A percentile compares a stretch with the other conserved stretches of the same genome.
Conservation (phyloP, 176 grass and related monocot genomes). For the Rhynchospora tenuis region DNA sequence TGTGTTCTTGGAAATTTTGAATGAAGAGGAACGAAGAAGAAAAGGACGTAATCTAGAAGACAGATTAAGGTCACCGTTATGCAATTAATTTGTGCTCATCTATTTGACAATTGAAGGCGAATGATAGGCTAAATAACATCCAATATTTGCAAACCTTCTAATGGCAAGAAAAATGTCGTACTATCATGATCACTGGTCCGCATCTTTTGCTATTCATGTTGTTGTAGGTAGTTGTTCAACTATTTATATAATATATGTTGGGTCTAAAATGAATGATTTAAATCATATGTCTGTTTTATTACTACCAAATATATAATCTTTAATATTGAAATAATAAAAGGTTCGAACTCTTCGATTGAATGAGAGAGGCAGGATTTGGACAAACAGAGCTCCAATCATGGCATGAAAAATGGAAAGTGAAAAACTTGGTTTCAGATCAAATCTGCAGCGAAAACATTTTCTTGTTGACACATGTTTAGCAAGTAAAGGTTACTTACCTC, state of each 20-base stretch:
- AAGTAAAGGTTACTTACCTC: too few relatives aligned
- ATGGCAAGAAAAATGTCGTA: neutral
- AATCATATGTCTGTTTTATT: neutral
- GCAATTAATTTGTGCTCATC: constrained; percentile 15
- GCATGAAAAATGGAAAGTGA: neutral
- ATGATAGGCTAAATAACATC: neutral
- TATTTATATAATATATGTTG: neutral
- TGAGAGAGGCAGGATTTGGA: neutral
- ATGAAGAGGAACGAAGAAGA: neutral
- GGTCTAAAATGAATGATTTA: neutral
- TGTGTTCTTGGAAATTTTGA: neutral
- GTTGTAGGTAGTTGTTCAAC: neutral
- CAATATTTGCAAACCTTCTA: neutral
- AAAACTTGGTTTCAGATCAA: neutral
- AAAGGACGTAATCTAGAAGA: neutral
- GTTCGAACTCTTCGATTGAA: neutral
- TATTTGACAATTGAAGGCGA: constrained; percentile 6
- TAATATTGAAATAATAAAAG: neutral
- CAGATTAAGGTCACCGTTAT: neutral
- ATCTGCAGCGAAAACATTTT: too few relatives aligned
- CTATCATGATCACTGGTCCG: neutral
- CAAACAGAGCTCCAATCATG: neutral
- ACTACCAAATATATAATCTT: neutral
- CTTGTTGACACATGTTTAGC: too few relatives aligned
- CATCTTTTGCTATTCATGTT: neutral